Conservation (phyloP, 306 rosid genomes). For the Datisca glomerata region DNA sequence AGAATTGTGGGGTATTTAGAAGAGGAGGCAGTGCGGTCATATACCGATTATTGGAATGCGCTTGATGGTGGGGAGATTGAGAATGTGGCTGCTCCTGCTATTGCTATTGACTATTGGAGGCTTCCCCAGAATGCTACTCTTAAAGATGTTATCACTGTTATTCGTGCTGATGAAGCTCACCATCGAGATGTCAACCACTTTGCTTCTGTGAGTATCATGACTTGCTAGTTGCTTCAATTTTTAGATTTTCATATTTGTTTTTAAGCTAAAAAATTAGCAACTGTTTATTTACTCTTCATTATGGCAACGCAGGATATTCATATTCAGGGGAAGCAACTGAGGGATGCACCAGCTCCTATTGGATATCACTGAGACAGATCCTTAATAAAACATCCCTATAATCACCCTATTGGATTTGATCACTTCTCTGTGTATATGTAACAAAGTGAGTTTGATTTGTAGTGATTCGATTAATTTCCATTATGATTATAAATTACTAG, state of each 20-base stretch:
- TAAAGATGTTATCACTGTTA: slow-evolving; percentile 51
- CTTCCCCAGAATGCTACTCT: slow-evolving; percentile 58
- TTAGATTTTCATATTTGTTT: slow-evolving; percentile 1
- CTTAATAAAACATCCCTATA: too few relatives aligned
- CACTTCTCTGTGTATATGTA: too few relatives aligned
- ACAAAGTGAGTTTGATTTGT: too few relatives aligned
- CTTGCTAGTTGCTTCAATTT: neutral
- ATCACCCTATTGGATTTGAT: too few relatives aligned
- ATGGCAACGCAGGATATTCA: slow-evolving; percentile 60
- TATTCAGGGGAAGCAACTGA: slow-evolving; percentile 52
- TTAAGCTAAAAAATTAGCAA: neutral
- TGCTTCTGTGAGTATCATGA: slow-evolving; percentile 48
- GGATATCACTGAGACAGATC: slow-evolving; percentile 41
- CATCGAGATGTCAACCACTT: slow-evolving; percentile 81
- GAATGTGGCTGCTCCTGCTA: slow-evolving; percentile 72
- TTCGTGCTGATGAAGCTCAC: slow-evolving; percentile 77
- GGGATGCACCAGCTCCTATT: slow-evolving; percentile 64
- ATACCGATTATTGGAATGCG: slow-evolving; percentile 42
- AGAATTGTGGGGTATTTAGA: slow-evolving; percentile 66
- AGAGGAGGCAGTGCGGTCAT: slow-evolving; percentile 56
- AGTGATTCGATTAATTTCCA: too few relatives aligned
- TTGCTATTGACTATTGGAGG: slow-evolving; percentile 80
- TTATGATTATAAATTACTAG: too few relatives aligned
- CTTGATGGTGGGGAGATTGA: slow-evolving; percentile 50
- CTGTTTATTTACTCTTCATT: neutral